Evolutionary conservation across 2,329 filamentous ascomycete species (phyloP).

Genomic region (Xylariaceae sp.): DNA sequence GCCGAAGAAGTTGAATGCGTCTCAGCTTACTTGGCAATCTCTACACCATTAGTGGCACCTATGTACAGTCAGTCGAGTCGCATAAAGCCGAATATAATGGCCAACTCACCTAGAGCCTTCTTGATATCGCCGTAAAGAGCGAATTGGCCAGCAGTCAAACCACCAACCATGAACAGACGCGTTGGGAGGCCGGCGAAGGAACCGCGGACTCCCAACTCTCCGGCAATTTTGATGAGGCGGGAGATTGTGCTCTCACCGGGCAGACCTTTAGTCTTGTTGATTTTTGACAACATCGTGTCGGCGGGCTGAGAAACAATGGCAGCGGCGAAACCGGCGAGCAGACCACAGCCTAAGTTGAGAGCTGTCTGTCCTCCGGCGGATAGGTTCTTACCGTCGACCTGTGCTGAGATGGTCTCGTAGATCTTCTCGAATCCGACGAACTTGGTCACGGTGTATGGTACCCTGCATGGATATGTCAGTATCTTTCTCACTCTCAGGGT

Average conservation of each 20-base stretch:
- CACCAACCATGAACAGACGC: conserved; percentile 27
- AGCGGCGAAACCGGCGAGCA: conserved; percentile 27
- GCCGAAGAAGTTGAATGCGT: neutral
- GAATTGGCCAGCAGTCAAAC: conserved; percentile 27
- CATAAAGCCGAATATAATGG: neutral
- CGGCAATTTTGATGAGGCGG: conserved; percentile 25
- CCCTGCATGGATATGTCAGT: conserved; percentile 6
- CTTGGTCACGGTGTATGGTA: conserved; percentile 27
- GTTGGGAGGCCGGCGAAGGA: conserved; percentile 25
- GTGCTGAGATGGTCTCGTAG: conserved; percentile 20
- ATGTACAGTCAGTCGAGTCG: neutral
- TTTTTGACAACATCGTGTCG: conserved; percentile 28
- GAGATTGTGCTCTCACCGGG: conserved; percentile 22
- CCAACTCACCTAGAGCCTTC: conserved; percentile 17
- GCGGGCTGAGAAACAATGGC: conserved; percentile 28
- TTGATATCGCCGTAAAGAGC: conserved; percentile 28
- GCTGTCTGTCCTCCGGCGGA: conserved; percentile 19
- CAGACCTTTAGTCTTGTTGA: conserved; percentile 25
- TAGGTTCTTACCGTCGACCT: conserved; percentile 22
- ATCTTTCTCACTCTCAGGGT: no score
- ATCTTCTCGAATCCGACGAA: conserved; percentile 28
- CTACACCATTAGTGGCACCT: conserved; percentile 3
- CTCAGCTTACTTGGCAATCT: conserved; percentile 2
- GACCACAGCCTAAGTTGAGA: conserved; percentile 25
- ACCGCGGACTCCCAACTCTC: conserved; percentile 26